Evolutionary conservation across 2,329 filamentous ascomycete species (phyloP).

Genomic region (Juglanconis oblonga): DNA sequence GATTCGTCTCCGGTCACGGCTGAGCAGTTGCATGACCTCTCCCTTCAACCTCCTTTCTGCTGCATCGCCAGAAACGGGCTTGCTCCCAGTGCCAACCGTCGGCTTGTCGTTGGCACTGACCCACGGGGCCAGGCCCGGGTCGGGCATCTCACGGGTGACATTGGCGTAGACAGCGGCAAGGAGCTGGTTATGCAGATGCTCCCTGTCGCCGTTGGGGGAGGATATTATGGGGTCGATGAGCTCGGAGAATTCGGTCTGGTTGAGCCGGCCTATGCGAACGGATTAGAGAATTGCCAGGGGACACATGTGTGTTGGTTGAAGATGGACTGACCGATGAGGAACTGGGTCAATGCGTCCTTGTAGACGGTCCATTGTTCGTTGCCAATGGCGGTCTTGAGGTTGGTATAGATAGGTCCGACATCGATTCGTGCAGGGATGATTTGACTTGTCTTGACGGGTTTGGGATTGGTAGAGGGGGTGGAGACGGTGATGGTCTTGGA

Average conservation of each 20-base stretch:
- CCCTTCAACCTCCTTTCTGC: slow-evolving; percentile 64
- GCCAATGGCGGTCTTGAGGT: slow-evolving; percentile 57
- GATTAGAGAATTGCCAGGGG: slow-evolving; percentile 20
- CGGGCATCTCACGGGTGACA: slow-evolving; percentile 67
- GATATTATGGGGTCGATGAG: slow-evolving; percentile 59
- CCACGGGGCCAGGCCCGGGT: slow-evolving; percentile 66
- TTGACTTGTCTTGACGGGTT: slow-evolving; percentile 58
- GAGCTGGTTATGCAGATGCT: slow-evolving; percentile 67
- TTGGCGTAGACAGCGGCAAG: slow-evolving; percentile 66
- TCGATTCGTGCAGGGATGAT: slow-evolving; percentile 65
- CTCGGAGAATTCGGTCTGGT: slow-evolving; percentile 58
- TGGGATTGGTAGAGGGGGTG: slow-evolving; percentile 42
- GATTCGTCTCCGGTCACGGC: slow-evolving; percentile 61
- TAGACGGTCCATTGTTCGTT: slow-evolving; percentile 62
- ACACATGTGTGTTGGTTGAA: slow-evolving; percentile 1
- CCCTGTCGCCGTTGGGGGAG: slow-evolving; percentile 55
- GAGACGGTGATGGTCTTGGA: slow-evolving; percentile 56
- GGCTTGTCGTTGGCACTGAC: slow-evolving; percentile 71
- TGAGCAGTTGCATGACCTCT: slow-evolving; percentile 69
- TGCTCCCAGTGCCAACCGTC: slow-evolving; percentile 51
- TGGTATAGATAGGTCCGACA: slow-evolving; percentile 62
- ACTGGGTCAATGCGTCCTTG: slow-evolving; percentile 61
- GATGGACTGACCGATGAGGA: slow-evolving; percentile 54
- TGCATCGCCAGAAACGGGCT: slow-evolving; percentile 63
- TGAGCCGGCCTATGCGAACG: slow-evolving; percentile 51